These are phyloP conservation scores for Diaporthe sp. DNA, from an alignment of 2,329 filamentous ascomycete genomes.

Conservation along the genomic window DNA sequence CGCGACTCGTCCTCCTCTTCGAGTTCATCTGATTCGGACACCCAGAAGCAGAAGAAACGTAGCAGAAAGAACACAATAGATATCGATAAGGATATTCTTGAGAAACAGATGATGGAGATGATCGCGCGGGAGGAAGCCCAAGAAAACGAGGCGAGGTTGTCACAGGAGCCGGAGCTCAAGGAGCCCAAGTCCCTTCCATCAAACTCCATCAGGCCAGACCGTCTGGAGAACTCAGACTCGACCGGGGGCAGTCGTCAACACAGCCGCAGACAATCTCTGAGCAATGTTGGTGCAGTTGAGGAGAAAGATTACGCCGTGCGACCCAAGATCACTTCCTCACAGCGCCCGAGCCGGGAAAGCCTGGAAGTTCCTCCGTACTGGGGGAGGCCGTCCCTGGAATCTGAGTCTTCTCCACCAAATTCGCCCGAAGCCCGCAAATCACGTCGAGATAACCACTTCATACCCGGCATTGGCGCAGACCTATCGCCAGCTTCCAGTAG, in stretches of 20 bases:
- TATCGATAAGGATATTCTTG: constrained; percentile 63
- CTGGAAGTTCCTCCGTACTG: constrained; percentile 58
- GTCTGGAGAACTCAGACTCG: constrained; percentile 37
- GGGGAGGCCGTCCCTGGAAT: constrained; percentile 54
- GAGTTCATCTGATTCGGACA: constrained; percentile 69
- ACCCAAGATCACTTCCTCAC: constrained; percentile 42
- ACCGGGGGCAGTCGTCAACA: constrained; percentile 45
- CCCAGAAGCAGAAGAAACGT: constrained; percentile 52
- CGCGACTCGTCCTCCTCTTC: constrained; percentile 69
- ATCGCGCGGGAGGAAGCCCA: constrained; percentile 66
- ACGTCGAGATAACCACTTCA: constrained; percentile 57
- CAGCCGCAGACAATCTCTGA: constrained; percentile 50
- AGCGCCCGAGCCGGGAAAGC: constrained; percentile 52
- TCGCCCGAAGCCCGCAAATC: constrained; percentile 62
- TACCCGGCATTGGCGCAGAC: constrained; percentile 71
- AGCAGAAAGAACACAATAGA: constrained; percentile 59
- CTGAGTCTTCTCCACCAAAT: constrained; percentile 57
- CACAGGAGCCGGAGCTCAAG: constrained; percentile 45
- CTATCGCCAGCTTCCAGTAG: constrained; percentile 73
- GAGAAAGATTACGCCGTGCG: constrained; percentile 37
- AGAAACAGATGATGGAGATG: constrained; percentile 72
- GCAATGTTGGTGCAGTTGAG: constrained; percentile 54
- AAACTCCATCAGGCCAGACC: constrained; percentile 47
- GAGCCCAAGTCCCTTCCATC: constrained; percentile 46
- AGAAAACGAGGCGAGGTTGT: constrained; percentile 50